These are phyloP conservation scores for Camillea tinctor DNA, from an alignment of 2,329 filamentous ascomycete genomes.

Conservation along the genomic window DNA sequence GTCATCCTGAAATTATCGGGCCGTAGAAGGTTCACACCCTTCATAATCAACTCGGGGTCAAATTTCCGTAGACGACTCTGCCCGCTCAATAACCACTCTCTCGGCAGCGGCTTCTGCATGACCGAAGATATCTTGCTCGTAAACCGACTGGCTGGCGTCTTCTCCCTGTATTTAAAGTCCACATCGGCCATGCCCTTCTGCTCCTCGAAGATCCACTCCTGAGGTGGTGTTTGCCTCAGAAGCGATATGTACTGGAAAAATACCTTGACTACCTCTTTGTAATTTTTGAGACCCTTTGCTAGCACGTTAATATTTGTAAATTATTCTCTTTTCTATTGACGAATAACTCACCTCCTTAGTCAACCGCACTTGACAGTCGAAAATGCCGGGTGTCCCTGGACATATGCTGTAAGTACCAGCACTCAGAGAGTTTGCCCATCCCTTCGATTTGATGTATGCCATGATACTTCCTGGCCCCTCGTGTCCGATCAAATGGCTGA, in stretches of 20 bases:
- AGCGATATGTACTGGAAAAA: constrained; percentile 92
- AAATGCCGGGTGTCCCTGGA: constrained; percentile 73
- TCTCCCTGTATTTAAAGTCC: constrained; percentile 93
- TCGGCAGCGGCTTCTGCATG: constrained; percentile 88
- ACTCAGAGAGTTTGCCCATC: constrained; percentile 82
- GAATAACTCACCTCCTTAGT: constrained; percentile 69
- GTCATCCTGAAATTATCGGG: constrained; percentile 89
- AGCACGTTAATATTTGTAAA: constrained; percentile 4
- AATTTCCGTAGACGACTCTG: constrained; percentile 76
- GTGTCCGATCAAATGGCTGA: constrained; percentile 86
- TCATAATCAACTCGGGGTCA: constrained; percentile 71
- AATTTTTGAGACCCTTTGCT: constrained; percentile 66
- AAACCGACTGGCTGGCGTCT: constrained; percentile 84
- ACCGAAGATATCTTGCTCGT: constrained; percentile 79
- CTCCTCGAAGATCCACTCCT: constrained; percentile 93
- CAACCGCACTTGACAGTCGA: constrained; percentile 74
- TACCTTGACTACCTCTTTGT: constrained; percentile 77
- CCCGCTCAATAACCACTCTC: constrained; percentile 85
- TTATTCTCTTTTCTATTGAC: constrained; percentile 14
- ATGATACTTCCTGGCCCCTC: constrained; percentile 92
- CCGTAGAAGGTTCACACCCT: constrained; percentile 70
- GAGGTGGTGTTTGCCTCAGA: constrained; percentile 74
- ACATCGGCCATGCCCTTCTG: constrained; percentile 88
- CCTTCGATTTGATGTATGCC: constrained; percentile 84
- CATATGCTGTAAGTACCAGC: constrained; percentile 75